Evolutionary conservation across 129 eudicot species (phyloP).

Genomic region (Escallonia herrerae): DNA sequence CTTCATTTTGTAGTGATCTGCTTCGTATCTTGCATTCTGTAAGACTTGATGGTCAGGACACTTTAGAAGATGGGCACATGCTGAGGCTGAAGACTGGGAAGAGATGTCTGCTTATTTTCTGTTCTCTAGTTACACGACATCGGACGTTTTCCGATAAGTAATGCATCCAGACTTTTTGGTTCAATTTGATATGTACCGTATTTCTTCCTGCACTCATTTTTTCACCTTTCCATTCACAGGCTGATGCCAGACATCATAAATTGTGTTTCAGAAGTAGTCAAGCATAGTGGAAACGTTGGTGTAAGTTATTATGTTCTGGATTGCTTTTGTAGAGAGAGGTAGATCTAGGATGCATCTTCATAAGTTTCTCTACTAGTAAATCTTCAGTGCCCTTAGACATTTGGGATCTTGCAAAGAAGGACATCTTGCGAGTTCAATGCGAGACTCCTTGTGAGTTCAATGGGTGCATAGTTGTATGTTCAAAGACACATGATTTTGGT

Average conservation of each 20-base stretch:
- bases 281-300: conserved; percentile 40
- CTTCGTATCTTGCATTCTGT: conserved; percentile 40
- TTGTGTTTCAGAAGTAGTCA: conserved; percentile 48
- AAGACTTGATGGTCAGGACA: conserved; percentile 34
- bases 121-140: conserved; percentile 64
- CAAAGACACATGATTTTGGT: no score
- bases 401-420: no score
- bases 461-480: no score
- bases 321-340: not conserved
- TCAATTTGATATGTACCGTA: conserved; percentile 3
- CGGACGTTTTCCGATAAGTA: conserved; percentile 73
- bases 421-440: no score
- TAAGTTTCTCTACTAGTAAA: not conserved
- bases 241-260: conserved; percentile 62
- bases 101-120: conserved; percentile 61
- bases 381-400: no score
- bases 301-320: conserved; percentile 32
- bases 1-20: conserved; percentile 52
- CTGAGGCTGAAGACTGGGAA: conserved; percentile 59
- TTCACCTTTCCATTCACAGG: conserved; percentile 29
- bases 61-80: conserved; percentile 31
- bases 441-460: no score
- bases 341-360: not conserved
- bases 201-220: conserved; percentile 14
- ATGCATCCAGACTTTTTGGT: conserved; percentile 14